Base-by-base conservation (phyloP, 495 filamentous ascomycete genomes). In the Glarea lozoyensis region DNA sequence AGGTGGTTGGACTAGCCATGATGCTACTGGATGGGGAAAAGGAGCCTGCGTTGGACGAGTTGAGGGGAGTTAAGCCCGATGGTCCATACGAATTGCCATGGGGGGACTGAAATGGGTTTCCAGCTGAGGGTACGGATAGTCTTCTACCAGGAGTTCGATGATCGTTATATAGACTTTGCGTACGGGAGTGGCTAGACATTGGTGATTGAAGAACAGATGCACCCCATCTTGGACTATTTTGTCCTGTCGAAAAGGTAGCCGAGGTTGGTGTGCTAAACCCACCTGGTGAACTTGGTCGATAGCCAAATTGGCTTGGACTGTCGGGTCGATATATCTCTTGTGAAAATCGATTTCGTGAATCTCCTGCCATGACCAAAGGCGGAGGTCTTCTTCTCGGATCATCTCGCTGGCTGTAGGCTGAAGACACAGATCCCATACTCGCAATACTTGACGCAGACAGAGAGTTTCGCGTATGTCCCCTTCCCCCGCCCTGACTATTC, bases 381-480 rank as follows among this genome's bases (percentile, higher is more conserved):
- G 86, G 79, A 21, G 87, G 88, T 32, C 86, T 75, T 45, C 82
- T 78, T 24, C 84, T 75, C 45, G 72, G 60, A 50, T 88, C 81
- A 20, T 67, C 68, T 36, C 60, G 55, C 32, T 62, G 62, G 50
- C 78, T 81, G 43, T 81, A 84, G 40, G 69, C 81, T 5, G 88
- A 90, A 15, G 75, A 63, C 2, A 84, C 81, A 1, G 86, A 88
- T 18, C 81, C 68, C 44, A 94, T 81, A 56, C 86, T 94, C 0
- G 88, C 68, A 45, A 94, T 81, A 56, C 86, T 94, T 0, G 88
- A 94, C 10, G 84, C 75, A 2, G 88, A 95, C 7, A 93, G 64
- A 16, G 71, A 74, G 54, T 94, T 94, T 29, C 82, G 66, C 48
- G 79, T 82, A 57, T 95, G 88, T 2, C 87, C 86, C 30, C 88